Evolutionary conservation across 495 filamentous ascomycete species (phyloP).

Genomic region (Apiosordaria backusii): DNA sequence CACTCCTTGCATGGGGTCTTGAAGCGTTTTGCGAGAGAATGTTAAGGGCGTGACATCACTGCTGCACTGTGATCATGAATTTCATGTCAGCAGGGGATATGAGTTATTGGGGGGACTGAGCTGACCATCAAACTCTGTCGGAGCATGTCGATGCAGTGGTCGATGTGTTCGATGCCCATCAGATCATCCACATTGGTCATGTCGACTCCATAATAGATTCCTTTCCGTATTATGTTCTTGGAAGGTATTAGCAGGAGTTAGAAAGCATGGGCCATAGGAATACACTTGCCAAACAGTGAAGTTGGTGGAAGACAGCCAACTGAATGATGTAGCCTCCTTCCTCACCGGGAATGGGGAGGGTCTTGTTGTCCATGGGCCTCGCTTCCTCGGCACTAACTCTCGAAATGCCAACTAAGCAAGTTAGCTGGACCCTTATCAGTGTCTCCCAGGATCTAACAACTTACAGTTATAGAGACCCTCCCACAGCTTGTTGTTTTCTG

Average conservation of each 20-base stretch:
- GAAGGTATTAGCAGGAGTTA: not conserved
- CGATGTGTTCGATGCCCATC: not conserved
- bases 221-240: slow-evolving; percentile 1
- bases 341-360: not conserved
- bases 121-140: not conserved
- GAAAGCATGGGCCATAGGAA: not conserved
- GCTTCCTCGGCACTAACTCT: not conserved
- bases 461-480: not conserved
- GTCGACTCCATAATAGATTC: not conserved
- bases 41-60: not conserved
- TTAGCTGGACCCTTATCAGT: not conserved
- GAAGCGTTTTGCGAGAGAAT: not conserved
- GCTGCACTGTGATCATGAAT: not conserved
- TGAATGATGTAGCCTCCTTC: not conserved
- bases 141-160: not conserved
- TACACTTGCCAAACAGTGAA: not conserved
- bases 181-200: not conserved
- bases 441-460: not conserved
- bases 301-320: not conserved
- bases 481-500: not conserved
- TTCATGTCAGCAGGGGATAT: not conserved
- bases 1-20: not conserved
- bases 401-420: not conserved
- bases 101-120: not conserved
- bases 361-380: not conserved